A percentile compares a stretch with the other conserved stretches of the same genome.
phyloP scores from a whole-genome alignment of 495 filamentous ascomycete species.

The Neurospora tetraspora region DNA sequence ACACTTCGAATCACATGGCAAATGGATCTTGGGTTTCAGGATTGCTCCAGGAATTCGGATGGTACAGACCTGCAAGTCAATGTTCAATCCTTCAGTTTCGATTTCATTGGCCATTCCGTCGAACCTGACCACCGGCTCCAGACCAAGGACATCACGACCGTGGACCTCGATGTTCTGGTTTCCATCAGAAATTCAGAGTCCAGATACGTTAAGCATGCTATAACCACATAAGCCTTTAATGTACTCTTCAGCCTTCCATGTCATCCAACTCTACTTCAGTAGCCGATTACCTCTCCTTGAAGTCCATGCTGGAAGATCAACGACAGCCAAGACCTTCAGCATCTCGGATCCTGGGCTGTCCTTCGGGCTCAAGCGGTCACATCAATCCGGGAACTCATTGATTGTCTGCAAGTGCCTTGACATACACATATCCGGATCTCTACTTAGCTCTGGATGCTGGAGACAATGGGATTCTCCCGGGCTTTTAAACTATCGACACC shows the following conservation, averaged over 20 bases:
- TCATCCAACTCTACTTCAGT: neutral
- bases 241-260: neutral
- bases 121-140: neutral
- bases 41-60: conserved; percentile 20
- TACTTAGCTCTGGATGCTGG: neutral
- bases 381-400: neutral
- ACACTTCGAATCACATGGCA: neutral
- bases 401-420: neutral
- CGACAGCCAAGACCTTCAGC: neutral
- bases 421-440: neutral
- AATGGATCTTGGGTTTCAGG: conserved; percentile 18
- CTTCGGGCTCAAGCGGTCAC: neutral
- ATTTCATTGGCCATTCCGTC: neutral
- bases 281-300: neutral
- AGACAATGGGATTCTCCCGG: neutral
- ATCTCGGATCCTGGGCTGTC: neutral
- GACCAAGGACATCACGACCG: neutral
- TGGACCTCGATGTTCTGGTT: neutral
- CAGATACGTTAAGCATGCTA: neutral
- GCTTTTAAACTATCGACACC: neutral
- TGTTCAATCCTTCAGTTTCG: neutral
- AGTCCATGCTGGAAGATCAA: neutral
- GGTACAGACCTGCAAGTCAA: neutral
- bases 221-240: neutral
- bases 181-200: neutral